Percentiles rank a stretch among this genome's conserved stretches.
Evolutionary conservation across 1,139 yeast genomes (phyloP).

Genomic region (Nematodospora anomalae): DNA sequence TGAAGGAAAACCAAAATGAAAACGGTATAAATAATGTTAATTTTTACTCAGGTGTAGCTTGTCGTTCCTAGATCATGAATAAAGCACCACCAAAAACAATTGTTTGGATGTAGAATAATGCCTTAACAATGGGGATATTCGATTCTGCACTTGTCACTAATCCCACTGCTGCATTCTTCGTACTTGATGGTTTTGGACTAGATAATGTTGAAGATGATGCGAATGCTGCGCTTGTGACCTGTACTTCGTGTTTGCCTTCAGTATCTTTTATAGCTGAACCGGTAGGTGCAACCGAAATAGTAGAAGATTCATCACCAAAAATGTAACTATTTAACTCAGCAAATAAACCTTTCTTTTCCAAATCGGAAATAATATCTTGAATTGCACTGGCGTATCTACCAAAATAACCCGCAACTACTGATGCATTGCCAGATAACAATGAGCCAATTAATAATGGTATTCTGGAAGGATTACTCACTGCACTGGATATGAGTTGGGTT

Average conservation of each 20-base stretch:
- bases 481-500: conserved; percentile 24
- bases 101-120: conserved; percentile 20
- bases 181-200: conserved; percentile 8
- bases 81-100: conserved; percentile 23
- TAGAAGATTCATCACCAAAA: conserved; percentile 30
- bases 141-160: conserved; percentile 6
- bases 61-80: not conserved
- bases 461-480: conserved; percentile 27
- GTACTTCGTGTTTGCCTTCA: conserved; percentile 7
- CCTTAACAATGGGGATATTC: conserved; percentile 17
- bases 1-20: too few relatives aligned
- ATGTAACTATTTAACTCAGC: conserved; percentile 38
- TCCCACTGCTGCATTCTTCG: conserved; percentile 8
- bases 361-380: conserved; percentile 29
- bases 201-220: conserved; percentile 3
- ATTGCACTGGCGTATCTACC: conserved; percentile 37
- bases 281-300: conserved; percentile 12
- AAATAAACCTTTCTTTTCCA: conserved; percentile 42
- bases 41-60: too few relatives aligned
- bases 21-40: not conserved
- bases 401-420: conserved; percentile 11
- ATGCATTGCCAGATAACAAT: conserved; percentile 24
- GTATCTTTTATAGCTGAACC: conserved; percentile 6
- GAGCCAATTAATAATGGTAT: conserved; percentile 25
- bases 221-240: conserved; percentile 3